phyloP scores from a whole-genome alignment of 148 eudicot genomes.

The Camellia granthamiana region DNA sequence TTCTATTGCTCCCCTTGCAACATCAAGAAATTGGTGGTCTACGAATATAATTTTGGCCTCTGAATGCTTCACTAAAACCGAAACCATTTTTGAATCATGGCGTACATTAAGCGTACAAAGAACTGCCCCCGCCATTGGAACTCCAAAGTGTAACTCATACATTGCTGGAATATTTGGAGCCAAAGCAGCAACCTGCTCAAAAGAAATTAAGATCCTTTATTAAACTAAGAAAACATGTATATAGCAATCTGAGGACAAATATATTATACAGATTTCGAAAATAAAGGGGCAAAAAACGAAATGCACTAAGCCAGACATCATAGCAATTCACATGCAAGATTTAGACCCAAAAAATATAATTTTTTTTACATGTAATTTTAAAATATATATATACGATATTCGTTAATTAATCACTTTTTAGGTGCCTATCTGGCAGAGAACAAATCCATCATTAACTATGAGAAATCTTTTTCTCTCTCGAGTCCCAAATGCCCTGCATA shows the following conservation, averaged over 20 bases:
- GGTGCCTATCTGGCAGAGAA: not conserved
- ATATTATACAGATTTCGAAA: not conserved
- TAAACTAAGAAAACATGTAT: not conserved
- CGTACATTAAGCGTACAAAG: constrained; percentile 64
- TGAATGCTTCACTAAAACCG: constrained; percentile 56
- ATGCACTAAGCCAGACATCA: not conserved
- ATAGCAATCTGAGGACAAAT: not conserved
- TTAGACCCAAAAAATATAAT: not conserved
- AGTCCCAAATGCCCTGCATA: no score
- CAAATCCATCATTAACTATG: not conserved
- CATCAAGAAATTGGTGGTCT: constrained; percentile 42
- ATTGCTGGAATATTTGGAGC: constrained; percentile 67
- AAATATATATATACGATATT: no score
- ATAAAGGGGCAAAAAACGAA: no score
- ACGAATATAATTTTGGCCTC: constrained; percentile 57
- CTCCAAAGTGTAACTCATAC: constrained; percentile 75
- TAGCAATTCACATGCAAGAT: not conserved
- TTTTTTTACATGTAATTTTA: no score
- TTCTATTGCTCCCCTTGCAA: constrained; percentile 48
- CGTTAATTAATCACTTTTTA: not conserved
- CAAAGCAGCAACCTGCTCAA: constrained; percentile 58
- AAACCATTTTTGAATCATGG: constrained; percentile 61
- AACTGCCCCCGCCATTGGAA: constrained; percentile 78
- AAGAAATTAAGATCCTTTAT: not conserved
- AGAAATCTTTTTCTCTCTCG: no score